Base-by-base conservation (phyloP, 495 filamentous ascomycete genomes). In the Neurospora pannonica region DNA sequence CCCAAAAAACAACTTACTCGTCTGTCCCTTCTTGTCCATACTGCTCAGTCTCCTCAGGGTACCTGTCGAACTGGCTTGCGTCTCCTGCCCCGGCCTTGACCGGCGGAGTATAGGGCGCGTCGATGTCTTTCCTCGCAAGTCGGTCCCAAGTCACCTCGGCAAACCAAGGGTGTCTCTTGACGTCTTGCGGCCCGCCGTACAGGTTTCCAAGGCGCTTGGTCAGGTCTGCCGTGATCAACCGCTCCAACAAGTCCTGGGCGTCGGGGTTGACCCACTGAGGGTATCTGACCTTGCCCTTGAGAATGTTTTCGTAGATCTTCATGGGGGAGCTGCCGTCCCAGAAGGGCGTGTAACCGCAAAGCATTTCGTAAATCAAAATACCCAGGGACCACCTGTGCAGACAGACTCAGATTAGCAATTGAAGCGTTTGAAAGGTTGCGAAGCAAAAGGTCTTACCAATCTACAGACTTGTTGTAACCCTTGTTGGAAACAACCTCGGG, bases 301-400 rank as follows among this genome's bases (percentile, higher is more conserved):
- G 86, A 77, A 99, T 98, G 81, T 99, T 99, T 86, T 98, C 95
- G 82, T 99, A 99, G 77, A 99, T 99, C 84, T 97, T 98, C 88
- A 98, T 97, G 2, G 96, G 94, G 6, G 93, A 97, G 40, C 95
- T 96, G 73, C 92, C 92, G 82, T 99, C 96, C 94, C 95, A 99
- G 84, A 99, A 99, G 4, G 96, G 96, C 17, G 96, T 98, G 82
- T 97, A 98, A 17, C 96, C 96, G 81, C 95, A 98, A 24, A 99
- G 91, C 96, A 99, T 99, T 85, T 99, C 96, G 79, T 98, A 99
- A 79, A 99, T 98, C 71, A 99, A 86, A 83, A 99, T 98, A 48
- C 96, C 96, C 62, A 99, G 85, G 54, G 95, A 98, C 96, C 96
- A 99, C 95, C 95, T 98, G 76, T 24, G 15, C 10, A 62, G 38